Evolutionary conservation across 257 asterid genomes (phyloP).

Genomic region (Ilex asprella): DNA sequence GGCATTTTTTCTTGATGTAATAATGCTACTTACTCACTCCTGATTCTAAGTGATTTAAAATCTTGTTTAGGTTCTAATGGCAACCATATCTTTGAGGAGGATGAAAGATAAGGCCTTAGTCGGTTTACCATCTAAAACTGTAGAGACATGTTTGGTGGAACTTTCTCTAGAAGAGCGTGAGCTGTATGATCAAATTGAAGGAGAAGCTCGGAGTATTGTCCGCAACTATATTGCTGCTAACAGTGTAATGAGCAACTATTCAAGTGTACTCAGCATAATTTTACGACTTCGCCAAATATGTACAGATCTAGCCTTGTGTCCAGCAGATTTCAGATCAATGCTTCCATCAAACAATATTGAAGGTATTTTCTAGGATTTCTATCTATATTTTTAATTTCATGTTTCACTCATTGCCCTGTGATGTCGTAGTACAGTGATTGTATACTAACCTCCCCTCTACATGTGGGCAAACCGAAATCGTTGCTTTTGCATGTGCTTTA

Average conservation of each 20-base stretch:
- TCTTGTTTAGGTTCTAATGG: slow-evolving; percentile 59
- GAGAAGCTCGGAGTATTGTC: slow-evolving; percentile 49
- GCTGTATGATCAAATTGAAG: slow-evolving; percentile 76
- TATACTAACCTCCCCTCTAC: too few relatives aligned
- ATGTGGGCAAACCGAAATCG: too few relatives aligned
- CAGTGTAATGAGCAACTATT: slow-evolving; percentile 35
- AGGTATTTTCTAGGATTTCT: slow-evolving; percentile 15
- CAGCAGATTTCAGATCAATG: slow-evolving; percentile 36
- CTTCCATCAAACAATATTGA: slow-evolving; percentile 63
- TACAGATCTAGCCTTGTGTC: slow-evolving; percentile 42
- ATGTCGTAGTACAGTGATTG: too few relatives aligned
- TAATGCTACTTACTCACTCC: too few relatives aligned
- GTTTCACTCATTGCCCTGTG: not conserved
- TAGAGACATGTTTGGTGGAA: slow-evolving; percentile 50
- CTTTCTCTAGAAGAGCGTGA: slow-evolving; percentile 66
- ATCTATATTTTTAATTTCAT: not conserved
- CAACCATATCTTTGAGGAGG: slow-evolving; percentile 74
- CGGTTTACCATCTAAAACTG: slow-evolving; percentile 61
- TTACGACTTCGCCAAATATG: slow-evolving; percentile 78
- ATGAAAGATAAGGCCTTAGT: slow-evolving; percentile 58
- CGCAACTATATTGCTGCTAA: slow-evolving; percentile 35
- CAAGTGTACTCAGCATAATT: slow-evolving; percentile 61
- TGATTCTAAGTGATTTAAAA: not conserved
- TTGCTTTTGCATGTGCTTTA: too few relatives aligned
- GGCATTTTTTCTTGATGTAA: not conserved